These are phyloP conservation scores for Haplosporangium gracile DNA, from an alignment of 192 early-diverging fungal species.

Conservation along the genomic window DNA sequence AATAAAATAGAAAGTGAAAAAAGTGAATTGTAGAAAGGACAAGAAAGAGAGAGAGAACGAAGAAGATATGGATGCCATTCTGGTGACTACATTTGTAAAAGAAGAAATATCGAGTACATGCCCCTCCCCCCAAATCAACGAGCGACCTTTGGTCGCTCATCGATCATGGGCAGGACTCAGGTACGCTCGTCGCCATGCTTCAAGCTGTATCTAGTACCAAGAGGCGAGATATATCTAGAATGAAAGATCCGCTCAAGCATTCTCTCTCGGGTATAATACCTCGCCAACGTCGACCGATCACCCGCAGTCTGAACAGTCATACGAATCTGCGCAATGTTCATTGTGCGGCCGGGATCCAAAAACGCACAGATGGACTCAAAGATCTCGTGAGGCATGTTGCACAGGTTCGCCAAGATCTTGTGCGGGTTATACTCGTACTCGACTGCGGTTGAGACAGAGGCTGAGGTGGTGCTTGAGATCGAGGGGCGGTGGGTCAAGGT, in stretches of 20 bases:
- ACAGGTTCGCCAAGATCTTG: constrained; percentile 41
- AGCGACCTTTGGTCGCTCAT: not conserved
- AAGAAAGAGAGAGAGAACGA: not conserved
- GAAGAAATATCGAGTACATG: not conserved
- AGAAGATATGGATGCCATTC: not conserved
- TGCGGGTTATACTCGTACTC: constrained; percentile 49
- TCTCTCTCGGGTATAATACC: constrained; percentile 53
- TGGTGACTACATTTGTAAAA: not conserved
- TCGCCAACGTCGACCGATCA: constrained; percentile 33
- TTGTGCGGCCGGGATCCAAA: constrained; percentile 42
- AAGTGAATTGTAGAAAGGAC: too few relatives aligned
- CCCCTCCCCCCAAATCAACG: not conserved
- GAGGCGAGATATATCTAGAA: constrained; percentile 46
- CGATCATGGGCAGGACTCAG: not conserved
- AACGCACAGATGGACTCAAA: constrained; percentile 54
- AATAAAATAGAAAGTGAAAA: not conserved
- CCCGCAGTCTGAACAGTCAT: constrained; percentile 41
- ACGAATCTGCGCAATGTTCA: constrained; percentile 44
- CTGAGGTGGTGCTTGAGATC: constrained; percentile 5
- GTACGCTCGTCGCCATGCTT: constrained; percentile 50
- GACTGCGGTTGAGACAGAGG: not conserved
- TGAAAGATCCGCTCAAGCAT: constrained; percentile 53
- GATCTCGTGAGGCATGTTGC: constrained; percentile 55
- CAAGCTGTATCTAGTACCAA: constrained; percentile 44
- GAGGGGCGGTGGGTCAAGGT: not conserved